phyloP scores from a whole-genome alignment of 2,329 filamentous ascomycete species.

The Blastomyces gilchristii region DNA sequence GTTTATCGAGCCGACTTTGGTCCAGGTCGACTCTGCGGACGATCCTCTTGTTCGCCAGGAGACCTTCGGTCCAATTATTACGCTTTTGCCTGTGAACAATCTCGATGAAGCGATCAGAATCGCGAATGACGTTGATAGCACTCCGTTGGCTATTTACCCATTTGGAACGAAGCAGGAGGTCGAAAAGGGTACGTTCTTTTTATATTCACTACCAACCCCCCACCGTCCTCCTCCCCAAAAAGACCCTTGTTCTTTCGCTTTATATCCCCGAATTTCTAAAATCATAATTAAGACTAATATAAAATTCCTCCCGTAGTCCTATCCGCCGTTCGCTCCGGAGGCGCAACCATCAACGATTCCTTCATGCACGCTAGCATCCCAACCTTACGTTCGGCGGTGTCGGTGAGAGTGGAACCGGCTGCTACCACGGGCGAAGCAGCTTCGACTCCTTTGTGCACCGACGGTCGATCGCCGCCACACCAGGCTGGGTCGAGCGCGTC shows the following conservation, averaged over 20 bases:
- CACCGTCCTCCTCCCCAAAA: too few relatives aligned
- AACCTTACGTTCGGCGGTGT: constrained; percentile 74
- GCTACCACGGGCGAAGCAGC: constrained; percentile 64
- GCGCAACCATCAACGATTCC: constrained; percentile 48
- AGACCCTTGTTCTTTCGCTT: background rate
- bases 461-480: constrained; percentile 48
- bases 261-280: background rate
- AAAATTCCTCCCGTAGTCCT: constrained; percentile 40
- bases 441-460: constrained; percentile 56
- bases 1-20: constrained; percentile 86
- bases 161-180: constrained; percentile 77
- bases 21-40: constrained; percentile 64
- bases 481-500: constrained; percentile 50
- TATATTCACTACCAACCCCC: background rate
- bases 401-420: constrained; percentile 64
- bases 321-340: constrained; percentile 54
- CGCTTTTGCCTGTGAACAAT: constrained; percentile 64
- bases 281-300: background rate
- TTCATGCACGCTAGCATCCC: constrained; percentile 62
- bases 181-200: constrained; percentile 50
- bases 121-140: constrained; percentile 70
- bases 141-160: constrained; percentile 71
- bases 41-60: constrained; percentile 75
- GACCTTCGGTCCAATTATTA: constrained; percentile 86
- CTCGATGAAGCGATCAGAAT: constrained; percentile 78